These are phyloP conservation scores for Hyaloscypha variabilis DNA, from an alignment of 495 filamentous ascomycete species.

Conservation along the genomic window DNA sequence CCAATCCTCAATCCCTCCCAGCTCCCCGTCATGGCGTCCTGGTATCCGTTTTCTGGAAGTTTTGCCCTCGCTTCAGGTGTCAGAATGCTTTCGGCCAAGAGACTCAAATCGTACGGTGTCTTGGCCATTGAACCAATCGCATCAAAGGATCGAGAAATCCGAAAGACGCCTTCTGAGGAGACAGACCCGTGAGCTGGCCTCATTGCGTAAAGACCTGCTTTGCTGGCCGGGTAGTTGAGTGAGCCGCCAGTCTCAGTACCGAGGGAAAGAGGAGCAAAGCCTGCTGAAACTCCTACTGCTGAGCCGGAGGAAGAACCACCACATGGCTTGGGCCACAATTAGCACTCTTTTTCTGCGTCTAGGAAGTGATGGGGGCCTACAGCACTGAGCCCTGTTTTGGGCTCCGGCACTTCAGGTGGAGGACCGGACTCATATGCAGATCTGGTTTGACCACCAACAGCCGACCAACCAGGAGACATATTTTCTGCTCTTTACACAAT, in stretches of 20 bases:
- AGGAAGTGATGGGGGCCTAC: too few relatives aligned
- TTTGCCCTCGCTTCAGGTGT: slow-evolving; percentile 1
- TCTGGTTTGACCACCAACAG: slow-evolving; percentile 43
- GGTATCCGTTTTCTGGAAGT: background rate
- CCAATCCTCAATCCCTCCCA: slow-evolving; percentile 19
- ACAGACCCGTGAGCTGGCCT: slow-evolving; percentile 8
- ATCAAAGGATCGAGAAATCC: slow-evolving; percentile 6
- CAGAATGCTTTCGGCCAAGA: slow-evolving; percentile 8
- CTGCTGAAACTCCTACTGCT: slow-evolving; percentile 49
- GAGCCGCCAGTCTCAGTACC: slow-evolving; percentile 53
- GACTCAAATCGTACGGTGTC: slow-evolving; percentile 9
- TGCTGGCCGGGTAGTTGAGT: slow-evolving; percentile 38
- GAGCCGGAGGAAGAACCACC: slow-evolving; percentile 51
- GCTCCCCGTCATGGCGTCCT: background rate
- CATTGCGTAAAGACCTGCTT: slow-evolving; percentile 43
- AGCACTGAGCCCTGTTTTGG: too few relatives aligned
- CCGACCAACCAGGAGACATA: slow-evolving; percentile 47
- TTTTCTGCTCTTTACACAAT: background rate
- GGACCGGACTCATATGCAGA: slow-evolving; percentile 42
- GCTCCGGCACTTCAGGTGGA: background rate
- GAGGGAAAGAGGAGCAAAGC: slow-evolving; percentile 45
- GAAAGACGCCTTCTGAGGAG: slow-evolving; percentile 1
- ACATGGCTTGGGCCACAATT: background rate
- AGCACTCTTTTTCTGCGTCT: too few relatives aligned
- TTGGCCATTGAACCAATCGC: slow-evolving; percentile 12